Base-by-base conservation (phyloP, 208 protist genomes). In the Leptomonas seymouri region DNA sequence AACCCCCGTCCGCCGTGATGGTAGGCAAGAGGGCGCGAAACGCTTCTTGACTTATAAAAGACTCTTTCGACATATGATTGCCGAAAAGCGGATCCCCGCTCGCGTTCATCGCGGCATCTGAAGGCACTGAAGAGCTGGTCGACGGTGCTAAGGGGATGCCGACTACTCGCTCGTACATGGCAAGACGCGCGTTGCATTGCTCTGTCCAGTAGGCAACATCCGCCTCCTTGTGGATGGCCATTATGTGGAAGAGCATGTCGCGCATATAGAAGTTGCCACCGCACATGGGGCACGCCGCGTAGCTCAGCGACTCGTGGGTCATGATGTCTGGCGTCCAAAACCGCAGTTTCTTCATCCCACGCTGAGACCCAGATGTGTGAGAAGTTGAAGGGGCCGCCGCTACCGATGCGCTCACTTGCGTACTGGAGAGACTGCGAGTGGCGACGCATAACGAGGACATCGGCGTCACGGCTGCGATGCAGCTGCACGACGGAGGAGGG, bases 201-300 rank as follows among this genome's bases (percentile, higher is more conserved):
- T 68, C 64, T 28, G 45, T 63, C 65, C 80, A 93, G 67, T 88
- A 83, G 3, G 25, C 74, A 0, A 54, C 66, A 58, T 89, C 76
- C 20, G 89, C 50, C 23, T 90, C 80, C 31, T 61, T 55, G 75
- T 94, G 89, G 30, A 76, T 67, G 12, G 56, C 73, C 25, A 75
- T 86, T 31, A 97, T 83, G 74, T 97, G 92, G 20, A 70, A 68
- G 15, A 90, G 71, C 86, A 93, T 89, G 45, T 91, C 82, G 28
- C 66, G 62, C 74, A 92, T 77, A 70, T 97, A 86, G 8, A 75
- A 61, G 8, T 63, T 36, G 6, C 30, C 55, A 27, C 78, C 64
- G 49, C 89, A 97, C 61, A 89, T 48, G 5, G 89, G 89, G 57
- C 91, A 96, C 8, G 66, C 70, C 14, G 76, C 78, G 64, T 89